These are phyloP conservation scores for Talaromyces sp. DNA, from an alignment of 2,329 filamentous ascomycete species.

Conservation along the genomic window DNA sequence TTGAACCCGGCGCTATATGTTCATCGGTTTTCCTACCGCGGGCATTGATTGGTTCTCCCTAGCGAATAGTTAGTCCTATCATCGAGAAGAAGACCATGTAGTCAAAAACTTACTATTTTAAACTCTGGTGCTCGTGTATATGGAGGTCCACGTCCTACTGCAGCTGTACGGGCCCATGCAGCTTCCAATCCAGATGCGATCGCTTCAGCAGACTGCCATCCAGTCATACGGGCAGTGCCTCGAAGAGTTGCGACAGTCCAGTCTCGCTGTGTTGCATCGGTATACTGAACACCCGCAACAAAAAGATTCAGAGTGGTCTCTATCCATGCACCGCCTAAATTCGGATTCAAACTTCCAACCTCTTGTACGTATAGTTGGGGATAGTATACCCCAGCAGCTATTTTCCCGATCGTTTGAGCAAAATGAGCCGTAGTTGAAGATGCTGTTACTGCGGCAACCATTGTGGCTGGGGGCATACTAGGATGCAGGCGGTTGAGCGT, in stretches of 20 bases:
- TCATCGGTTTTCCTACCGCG: neutral
- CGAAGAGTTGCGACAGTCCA: constrained; percentile 72
- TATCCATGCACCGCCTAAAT: constrained; percentile 73
- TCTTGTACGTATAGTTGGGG: constrained; percentile 34
- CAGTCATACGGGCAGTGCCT: constrained; percentile 72
- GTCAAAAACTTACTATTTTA: constrained; percentile 22
- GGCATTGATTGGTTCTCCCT: neutral
- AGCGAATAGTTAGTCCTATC: neutral
- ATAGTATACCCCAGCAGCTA: constrained; percentile 63
- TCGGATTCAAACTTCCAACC: constrained; percentile 61
- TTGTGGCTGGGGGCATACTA: constrained; percentile 82
- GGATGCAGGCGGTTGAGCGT: constrained; percentile 78
- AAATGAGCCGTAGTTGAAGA: constrained; percentile 65
- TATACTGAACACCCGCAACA: constrained; percentile 77
- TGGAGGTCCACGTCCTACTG: constrained; percentile 68
- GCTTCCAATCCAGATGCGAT: constrained; percentile 82
- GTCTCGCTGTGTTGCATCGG: constrained; percentile 63
- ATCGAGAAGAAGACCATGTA: neutral
- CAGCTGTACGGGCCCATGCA: constrained; percentile 70
- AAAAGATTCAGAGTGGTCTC: constrained; percentile 80
- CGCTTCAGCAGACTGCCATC: constrained; percentile 77
- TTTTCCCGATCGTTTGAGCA: constrained; percentile 71
- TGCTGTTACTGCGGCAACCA: constrained; percentile 76
- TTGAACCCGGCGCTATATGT: neutral
- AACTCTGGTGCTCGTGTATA: constrained; percentile 48